Evolutionary conservation across 495 filamentous ascomycete species (phyloP).

Genomic region (Aspergillus bertholletiae): DNA sequence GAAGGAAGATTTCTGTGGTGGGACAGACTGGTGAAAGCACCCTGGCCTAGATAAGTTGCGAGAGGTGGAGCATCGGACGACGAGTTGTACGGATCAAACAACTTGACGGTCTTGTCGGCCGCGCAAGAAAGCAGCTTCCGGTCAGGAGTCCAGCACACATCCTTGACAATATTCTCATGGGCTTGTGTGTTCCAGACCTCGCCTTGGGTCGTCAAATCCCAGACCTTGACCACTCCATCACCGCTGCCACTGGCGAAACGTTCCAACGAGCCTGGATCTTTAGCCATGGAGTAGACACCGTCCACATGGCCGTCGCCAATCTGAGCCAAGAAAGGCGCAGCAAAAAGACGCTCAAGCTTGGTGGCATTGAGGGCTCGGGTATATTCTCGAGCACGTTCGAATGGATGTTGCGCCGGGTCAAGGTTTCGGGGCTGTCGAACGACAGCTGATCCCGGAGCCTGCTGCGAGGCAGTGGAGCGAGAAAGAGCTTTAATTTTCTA

Average conservation of each 20-base stretch:
- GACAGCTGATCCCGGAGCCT: slow-evolving; percentile 73
- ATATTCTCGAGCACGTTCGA: slow-evolving; percentile 92
- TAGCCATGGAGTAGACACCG: slow-evolving; percentile 75
- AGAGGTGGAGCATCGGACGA: slow-evolving; percentile 58
- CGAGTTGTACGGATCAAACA: slow-evolving; percentile 85
- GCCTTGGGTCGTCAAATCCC: slow-evolving; percentile 76
- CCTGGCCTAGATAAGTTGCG: slow-evolving; percentile 77
- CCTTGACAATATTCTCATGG: slow-evolving; percentile 87
- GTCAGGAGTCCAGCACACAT: slow-evolving; percentile 80
- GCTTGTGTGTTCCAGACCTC: slow-evolving; percentile 80
- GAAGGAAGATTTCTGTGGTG: slow-evolving; percentile 69
- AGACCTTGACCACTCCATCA: slow-evolving; percentile 89
- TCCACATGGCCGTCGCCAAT: slow-evolving; percentile 91
- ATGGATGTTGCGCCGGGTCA: slow-evolving; percentile 89
- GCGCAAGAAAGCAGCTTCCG: slow-evolving; percentile 87
- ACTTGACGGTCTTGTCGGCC: slow-evolving; percentile 78
- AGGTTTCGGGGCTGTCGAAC: slow-evolving; percentile 78
- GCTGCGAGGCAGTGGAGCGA: slow-evolving; percentile 69
- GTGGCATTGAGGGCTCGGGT: slow-evolving; percentile 84
- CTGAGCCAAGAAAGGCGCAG: slow-evolving; percentile 84
- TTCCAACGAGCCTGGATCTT: slow-evolving; percentile 65
- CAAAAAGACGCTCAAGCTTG: slow-evolving; percentile 95
- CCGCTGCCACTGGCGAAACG: slow-evolving; percentile 76
- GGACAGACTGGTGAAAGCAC: slow-evolving; percentile 79
- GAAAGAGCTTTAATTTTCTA: slow-evolving; percentile 93